Evolutionary conservation across 2,329 filamentous ascomycete species (phyloP).

Genomic region (Aphanoascus verrucosus): DNA sequence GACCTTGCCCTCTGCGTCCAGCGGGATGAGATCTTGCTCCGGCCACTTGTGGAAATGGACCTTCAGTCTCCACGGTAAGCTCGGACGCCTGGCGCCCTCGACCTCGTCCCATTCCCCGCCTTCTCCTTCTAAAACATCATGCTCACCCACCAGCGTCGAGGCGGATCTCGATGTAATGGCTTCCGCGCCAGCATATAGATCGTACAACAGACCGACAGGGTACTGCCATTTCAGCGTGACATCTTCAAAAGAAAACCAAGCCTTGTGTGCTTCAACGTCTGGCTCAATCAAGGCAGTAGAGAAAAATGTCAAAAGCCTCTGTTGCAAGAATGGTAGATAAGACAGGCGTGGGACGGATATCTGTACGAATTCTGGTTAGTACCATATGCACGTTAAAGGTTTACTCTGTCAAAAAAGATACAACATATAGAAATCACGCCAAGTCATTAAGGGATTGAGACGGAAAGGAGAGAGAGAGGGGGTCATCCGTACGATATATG

Average conservation of each 20-base stretch:
- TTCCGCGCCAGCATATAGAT: constrained; percentile 53
- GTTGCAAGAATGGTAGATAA: constrained; percentile 56
- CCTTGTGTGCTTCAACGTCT: constrained; percentile 40
- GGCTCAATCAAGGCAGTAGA: constrained; percentile 47
- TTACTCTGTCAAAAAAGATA: no score
- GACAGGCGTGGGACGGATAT: constrained; percentile 55
- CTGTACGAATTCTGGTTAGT: constrained; percentile 24
- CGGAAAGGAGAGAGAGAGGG: background rate
- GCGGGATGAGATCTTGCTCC: constrained; percentile 46
- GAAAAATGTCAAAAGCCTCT: constrained; percentile 55
- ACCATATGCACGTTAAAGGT: background rate
- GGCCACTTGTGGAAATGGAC: constrained; percentile 52
- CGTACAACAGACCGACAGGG: constrained; percentile 57
- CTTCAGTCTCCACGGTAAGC: constrained; percentile 52
- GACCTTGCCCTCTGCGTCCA: constrained; percentile 45
- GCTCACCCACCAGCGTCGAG: background rate
- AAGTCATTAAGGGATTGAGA: background rate
- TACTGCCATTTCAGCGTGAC: constrained; percentile 65
- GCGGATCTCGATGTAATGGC: constrained; percentile 27
- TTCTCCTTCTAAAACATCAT: background rate
- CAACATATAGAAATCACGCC: background rate
- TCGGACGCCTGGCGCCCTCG: constrained; percentile 11
- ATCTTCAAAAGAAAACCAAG: constrained; percentile 57
- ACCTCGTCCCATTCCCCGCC: constrained; percentile 2
- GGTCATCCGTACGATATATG: constrained; percentile 43